Percentiles rank a stretch among this genome's conserved stretches.
Conservation (phyloP, 2,329 filamentous ascomycete genomes). For the Teratosphaeria nubilosa region DNA sequence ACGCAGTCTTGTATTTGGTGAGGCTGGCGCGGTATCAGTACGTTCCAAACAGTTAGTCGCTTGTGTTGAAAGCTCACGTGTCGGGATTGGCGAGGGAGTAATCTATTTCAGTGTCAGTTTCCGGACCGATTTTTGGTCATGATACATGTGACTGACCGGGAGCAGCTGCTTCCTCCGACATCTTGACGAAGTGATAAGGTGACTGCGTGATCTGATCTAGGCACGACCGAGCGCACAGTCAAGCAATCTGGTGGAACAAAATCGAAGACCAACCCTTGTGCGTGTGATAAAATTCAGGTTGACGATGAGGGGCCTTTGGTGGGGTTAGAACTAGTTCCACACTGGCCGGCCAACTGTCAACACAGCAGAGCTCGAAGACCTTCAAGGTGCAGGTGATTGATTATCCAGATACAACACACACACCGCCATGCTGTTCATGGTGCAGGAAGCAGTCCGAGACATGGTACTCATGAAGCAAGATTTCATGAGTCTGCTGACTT, state of each 20-base stretch:
- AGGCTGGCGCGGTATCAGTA: slow-evolving; percentile 77
- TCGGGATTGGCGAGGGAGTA: slow-evolving; percentile 29
- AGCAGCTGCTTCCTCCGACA: background rate
- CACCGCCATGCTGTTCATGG: background rate
- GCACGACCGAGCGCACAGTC: background rate
- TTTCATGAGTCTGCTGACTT: too few species aligned
- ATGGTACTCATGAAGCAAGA: background rate
- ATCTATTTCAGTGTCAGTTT: slow-evolving; percentile 14
- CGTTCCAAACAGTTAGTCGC: slow-evolving; percentile 41
- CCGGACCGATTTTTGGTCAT: background rate
- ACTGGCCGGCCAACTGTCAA: background rate
- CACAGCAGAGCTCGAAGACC: background rate
- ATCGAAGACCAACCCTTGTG: background rate
- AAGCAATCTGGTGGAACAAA: background rate
- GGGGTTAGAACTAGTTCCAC: background rate
- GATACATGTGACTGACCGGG: background rate
- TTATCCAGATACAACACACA: too few species aligned
- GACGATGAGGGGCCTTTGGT: background rate
- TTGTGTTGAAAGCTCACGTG: slow-evolving; percentile 20
- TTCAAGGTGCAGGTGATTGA: background rate
- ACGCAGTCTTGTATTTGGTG: slow-evolving; percentile 98
- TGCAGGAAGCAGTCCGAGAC: background rate
- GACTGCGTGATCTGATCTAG: background rate
- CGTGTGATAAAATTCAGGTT: background rate
- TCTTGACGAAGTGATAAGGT: background rate